A percentile compares a stretch with the other conserved stretches of the same genome.
phyloP scores from a whole-genome alignment of 805 yeast species.

The Candida awuae region DNA sequence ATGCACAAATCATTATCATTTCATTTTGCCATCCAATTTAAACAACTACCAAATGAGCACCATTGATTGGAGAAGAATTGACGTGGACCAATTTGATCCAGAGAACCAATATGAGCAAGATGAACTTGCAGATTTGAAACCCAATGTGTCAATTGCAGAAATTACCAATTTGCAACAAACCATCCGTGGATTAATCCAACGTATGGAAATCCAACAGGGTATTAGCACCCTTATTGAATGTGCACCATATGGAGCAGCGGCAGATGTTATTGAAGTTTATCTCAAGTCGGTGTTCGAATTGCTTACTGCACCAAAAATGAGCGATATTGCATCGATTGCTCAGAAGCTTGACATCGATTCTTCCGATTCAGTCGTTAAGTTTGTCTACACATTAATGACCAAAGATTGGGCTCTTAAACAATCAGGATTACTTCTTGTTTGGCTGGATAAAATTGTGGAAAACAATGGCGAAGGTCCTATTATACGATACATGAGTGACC shows the following conservation, averaged over 20 bases:
- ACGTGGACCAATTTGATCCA: conserved; percentile 84
- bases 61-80: conserved; percentile 91
- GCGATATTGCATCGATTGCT: conserved; percentile 59
- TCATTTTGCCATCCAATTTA: too few relatives aligned
- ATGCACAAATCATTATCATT: too few relatives aligned
- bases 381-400: conserved; percentile 79
- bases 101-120: conserved; percentile 42
- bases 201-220: conserved; percentile 68
- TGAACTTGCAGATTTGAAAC: conserved; percentile 28
- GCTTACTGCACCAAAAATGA: conserved; percentile 55
- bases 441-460: conserved; percentile 89
- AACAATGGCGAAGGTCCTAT: conserved; percentile 83
- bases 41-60: conserved; percentile 21
- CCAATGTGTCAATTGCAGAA: conserved; percentile 44
- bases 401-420: conserved; percentile 70
- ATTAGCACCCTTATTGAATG: conserved; percentile 52
- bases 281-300: conserved; percentile 58
- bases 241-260: conserved; percentile 81
- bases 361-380: conserved; percentile 72
- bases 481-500: conserved; percentile 77
- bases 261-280: conserved; percentile 43
- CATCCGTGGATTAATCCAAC: conserved; percentile 54
- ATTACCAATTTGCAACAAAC: conserved; percentile 47
- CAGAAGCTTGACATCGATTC: conserved; percentile 52
- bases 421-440: conserved; percentile 76